These are phyloP conservation scores for Lecanosticta acicola DNA, from an alignment of 2,329 filamentous ascomycete genomes.

Conservation along the genomic window DNA sequence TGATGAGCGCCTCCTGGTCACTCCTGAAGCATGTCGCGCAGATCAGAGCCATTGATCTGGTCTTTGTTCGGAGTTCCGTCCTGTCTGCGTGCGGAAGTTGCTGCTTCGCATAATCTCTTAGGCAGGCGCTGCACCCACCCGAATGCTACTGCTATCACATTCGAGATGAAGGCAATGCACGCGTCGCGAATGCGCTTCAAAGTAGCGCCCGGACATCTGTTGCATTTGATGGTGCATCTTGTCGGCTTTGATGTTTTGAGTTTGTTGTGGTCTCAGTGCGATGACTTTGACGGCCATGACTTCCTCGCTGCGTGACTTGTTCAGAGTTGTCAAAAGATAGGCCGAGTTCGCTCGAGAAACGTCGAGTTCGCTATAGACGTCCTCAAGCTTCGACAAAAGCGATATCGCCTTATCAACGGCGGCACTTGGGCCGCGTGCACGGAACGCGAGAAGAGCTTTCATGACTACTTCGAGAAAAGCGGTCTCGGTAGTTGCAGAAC, in stretches of 20 bases:
- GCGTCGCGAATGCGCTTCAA: not conserved
- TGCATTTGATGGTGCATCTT: too few species aligned
- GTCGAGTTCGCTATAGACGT: conserved; percentile 2
- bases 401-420: conserved; percentile 4
- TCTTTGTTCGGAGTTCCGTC: conserved; percentile 32
- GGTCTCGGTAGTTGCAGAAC: conserved; percentile 3
- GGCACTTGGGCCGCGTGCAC: conserved; percentile 18
- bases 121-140: conserved; percentile 49
- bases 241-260: too few species aligned
- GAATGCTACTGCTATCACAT: conserved; percentile 41
- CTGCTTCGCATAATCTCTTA: conserved; percentile 36
- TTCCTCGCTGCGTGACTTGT: not conserved
- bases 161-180: conserved; percentile 30
- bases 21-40: conserved; percentile 47
- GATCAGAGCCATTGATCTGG: conserved; percentile 52
- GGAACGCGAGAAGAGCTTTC: conserved; percentile 3
- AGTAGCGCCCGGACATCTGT: too few species aligned
- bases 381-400: not conserved
- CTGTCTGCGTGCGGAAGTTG: not conserved
- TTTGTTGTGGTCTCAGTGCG: too few species aligned
- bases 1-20: conserved; percentile 13
- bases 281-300: conserved; percentile 11
- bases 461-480: conserved; percentile 1
- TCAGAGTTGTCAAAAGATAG: not conserved
- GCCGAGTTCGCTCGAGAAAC: conserved; percentile 1